Conservation (phyloP, 1,284 basidiomycete species). For the Golubevia sp. region DNA sequence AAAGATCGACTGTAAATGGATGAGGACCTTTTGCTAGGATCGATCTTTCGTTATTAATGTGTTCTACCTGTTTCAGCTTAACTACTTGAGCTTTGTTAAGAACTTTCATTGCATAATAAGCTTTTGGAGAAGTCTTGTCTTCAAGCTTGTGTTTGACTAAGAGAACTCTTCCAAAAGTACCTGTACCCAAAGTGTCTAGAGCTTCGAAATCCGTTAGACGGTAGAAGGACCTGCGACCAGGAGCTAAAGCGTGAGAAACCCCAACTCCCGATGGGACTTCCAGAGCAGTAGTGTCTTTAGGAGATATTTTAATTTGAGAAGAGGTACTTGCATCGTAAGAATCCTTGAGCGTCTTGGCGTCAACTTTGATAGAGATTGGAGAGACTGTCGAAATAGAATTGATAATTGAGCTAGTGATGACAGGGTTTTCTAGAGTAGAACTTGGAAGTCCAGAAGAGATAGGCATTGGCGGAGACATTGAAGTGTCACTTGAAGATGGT, state of each 20-base stretch:
- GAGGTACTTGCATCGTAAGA: background rate
- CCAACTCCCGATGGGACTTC: background rate
- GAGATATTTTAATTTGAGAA: background rate
- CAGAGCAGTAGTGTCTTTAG: background rate
- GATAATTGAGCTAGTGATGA: no score
- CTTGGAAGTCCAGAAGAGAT: background rate
- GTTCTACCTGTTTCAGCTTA: slow-evolving; percentile 39
- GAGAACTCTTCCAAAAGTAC: slow-evolving; percentile 48
- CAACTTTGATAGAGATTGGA: background rate
- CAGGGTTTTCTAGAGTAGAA: background rate
- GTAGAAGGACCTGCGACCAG: background rate
- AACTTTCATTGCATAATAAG: slow-evolving; percentile 51
- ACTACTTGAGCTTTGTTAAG: slow-evolving; percentile 36
- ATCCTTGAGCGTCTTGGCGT: background rate
- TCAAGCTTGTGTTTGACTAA: slow-evolving; percentile 27
- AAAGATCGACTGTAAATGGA: slow-evolving; percentile 45
- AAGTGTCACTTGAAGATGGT: background rate
- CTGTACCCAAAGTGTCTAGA: slow-evolving; percentile 26
- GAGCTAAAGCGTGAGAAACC: background rate
- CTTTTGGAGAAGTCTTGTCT: slow-evolving; percentile 12
- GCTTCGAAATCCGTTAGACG: background rate
- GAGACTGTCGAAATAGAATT: background rate
- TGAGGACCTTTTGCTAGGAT: slow-evolving; percentile 35
- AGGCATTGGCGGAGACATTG: no score
- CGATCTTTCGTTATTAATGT: slow-evolving; percentile 37